Evolutionary conservation across 2,329 filamentous ascomycete species (phyloP).

Genomic region (Cladosporium sp.): DNA sequence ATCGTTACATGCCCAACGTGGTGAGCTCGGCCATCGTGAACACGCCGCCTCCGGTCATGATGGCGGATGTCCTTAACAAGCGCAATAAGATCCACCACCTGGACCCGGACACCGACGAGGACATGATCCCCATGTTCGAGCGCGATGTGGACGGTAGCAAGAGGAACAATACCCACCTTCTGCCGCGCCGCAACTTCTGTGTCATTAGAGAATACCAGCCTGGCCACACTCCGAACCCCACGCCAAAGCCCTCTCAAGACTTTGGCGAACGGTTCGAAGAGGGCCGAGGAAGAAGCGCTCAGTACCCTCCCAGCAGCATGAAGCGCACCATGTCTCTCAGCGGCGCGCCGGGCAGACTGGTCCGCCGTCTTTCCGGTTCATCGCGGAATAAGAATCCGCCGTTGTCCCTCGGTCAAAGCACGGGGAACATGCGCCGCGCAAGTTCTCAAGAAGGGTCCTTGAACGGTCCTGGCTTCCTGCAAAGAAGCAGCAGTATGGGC

Average conservation of each 20-base stretch:
- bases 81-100: slow-evolving; percentile 70
- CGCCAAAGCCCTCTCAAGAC: slow-evolving; percentile 42
- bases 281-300: neutral
- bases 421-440: neutral
- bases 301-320: slow-evolving; percentile 19
- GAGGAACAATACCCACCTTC: slow-evolving; percentile 82
- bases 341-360: slow-evolving; percentile 32
- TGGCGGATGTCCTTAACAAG: slow-evolving; percentile 89
- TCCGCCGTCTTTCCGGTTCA: slow-evolving; percentile 34
- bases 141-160: slow-evolving; percentile 83
- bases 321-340: slow-evolving; percentile 28
- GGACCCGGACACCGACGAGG: slow-evolving; percentile 73
- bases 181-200: slow-evolving; percentile 93
- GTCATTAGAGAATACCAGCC: slow-evolving; percentile 80
- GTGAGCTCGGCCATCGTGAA: slow-evolving; percentile 94
- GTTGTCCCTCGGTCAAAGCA: neutral
- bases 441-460: slow-evolving; percentile 4
- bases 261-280: slow-evolving; percentile 14
- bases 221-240: slow-evolving; percentile 64
- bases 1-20: slow-evolving; percentile 94
- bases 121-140: slow-evolving; percentile 90
- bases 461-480: neutral
- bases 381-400: slow-evolving; percentile 20
- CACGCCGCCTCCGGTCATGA: slow-evolving; percentile 74
- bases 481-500: slow-evolving; percentile 11